Conservation (phyloP, 2,329 filamentous ascomycete species). For the Ascochyta viciae-villosae region DNA sequence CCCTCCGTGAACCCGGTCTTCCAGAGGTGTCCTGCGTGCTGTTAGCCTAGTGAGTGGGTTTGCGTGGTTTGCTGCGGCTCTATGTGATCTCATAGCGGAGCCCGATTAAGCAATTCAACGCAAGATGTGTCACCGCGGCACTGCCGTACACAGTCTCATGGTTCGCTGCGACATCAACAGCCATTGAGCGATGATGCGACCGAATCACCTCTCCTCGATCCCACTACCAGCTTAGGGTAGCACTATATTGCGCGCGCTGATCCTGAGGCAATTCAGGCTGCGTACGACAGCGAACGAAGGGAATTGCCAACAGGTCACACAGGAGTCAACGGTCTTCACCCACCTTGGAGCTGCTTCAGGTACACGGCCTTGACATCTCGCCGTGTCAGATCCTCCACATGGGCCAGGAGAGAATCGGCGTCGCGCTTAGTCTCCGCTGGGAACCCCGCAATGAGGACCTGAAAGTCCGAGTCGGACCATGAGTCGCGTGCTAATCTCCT, state of each 20-base stretch:
- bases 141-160: conserved; percentile 15
- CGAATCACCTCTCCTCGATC: conserved; percentile 30
- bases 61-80: conserved; percentile 7
- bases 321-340: conserved; percentile 23
- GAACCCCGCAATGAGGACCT: conserved; percentile 73
- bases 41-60: conserved; percentile 31
- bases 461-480: conserved; percentile 72
- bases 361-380: conserved; percentile 78
- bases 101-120: conserved; percentile 15
- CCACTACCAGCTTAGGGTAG: conserved; percentile 26
- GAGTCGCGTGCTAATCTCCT: conserved; percentile 68
- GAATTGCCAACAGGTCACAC: conserved; percentile 21
- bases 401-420: conserved; percentile 66
- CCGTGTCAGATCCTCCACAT: conserved; percentile 73
- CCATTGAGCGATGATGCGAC: conserved; percentile 34
- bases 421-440: conserved; percentile 68
- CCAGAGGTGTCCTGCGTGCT: conserved; percentile 70
- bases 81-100: conserved; percentile 21
- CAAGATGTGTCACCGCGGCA: conserved; percentile 6
- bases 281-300: conserved; percentile 15
- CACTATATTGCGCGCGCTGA: conserved; percentile 31
- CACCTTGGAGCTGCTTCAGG: conserved; percentile 75
- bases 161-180: conserved; percentile 27
- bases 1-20: conserved; percentile 74
- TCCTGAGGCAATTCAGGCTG: conserved; percentile 10